Conservation (phyloP, 805 yeast species). For the Priceomyces melissophilus region DNA sequence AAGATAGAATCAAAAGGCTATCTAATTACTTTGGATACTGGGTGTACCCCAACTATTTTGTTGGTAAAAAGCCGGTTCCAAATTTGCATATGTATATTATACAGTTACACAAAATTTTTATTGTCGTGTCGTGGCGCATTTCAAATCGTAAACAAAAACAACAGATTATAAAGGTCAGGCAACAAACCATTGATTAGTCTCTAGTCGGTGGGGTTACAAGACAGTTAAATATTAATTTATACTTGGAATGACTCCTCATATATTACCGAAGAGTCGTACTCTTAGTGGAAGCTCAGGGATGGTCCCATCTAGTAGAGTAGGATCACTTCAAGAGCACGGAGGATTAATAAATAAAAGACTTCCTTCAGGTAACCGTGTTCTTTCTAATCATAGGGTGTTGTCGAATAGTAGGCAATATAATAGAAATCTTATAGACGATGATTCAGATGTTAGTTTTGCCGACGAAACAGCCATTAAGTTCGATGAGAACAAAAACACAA, state of each 20-base stretch:
- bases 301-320: slow-evolving; percentile 11
- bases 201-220: neutral
- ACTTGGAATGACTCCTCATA: slow-evolving; percentile 10
- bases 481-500: slow-evolving; percentile 40
- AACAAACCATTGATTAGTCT: neutral
- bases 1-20: neutral
- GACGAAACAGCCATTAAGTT: slow-evolving; percentile 41
- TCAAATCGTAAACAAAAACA: neutral
- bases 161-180: neutral
- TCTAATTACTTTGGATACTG: no score
- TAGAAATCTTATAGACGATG: slow-evolving; percentile 17
- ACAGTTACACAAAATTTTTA: neutral
- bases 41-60: no score
- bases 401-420: slow-evolving; percentile 14
- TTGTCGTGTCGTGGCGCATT: neutral
- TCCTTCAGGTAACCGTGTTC: slow-evolving; percentile 6
- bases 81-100: neutral
- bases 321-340: slow-evolving; percentile 3
- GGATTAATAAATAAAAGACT: slow-evolving; percentile 7
- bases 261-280: slow-evolving; percentile 25
- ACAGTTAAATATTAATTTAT: neutral
- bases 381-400: slow-evolving; percentile 7
- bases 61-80: no score
- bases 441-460: slow-evolving; percentile 16
- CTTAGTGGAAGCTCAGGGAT: slow-evolving; percentile 6